These are phyloP conservation scores for Fusarium lateritium DNA, from an alignment of 2,329 filamentous ascomycete species.

Conservation along the genomic window DNA sequence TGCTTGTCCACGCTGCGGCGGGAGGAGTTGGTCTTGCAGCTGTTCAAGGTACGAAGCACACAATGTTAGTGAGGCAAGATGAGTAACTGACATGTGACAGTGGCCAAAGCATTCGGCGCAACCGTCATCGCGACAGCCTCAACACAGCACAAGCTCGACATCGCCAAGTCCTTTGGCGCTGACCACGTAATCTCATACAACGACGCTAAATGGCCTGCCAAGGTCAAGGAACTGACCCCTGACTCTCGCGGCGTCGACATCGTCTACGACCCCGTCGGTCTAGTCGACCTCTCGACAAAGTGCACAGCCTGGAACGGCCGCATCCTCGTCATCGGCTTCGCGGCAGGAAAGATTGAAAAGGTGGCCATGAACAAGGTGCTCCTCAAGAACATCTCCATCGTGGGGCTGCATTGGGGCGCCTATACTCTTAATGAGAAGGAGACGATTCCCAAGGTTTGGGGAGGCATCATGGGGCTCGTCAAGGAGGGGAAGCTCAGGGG, in stretches of 20 bases:
- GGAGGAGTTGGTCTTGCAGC: constrained; percentile 93
- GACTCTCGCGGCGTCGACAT: constrained; percentile 85
- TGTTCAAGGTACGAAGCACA: constrained; percentile 73
- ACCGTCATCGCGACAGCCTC: constrained; percentile 95
- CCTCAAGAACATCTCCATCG: constrained; percentile 91
- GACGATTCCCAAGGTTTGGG: constrained; percentile 81
- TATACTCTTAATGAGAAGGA: constrained; percentile 82
- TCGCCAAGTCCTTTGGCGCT: constrained; percentile 85
- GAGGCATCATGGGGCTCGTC: constrained; percentile 84
- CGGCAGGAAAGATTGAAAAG: constrained; percentile 83
- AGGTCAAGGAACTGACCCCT: constrained; percentile 84
- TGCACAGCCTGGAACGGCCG: constrained; percentile 95
- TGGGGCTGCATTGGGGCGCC: constrained; percentile 93
- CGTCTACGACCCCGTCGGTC: constrained; percentile 93
- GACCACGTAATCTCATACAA: constrained; percentile 87
- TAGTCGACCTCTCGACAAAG: constrained; percentile 90
- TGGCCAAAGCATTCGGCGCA: constrained; percentile 92
- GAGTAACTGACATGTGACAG: constrained; percentile 47
- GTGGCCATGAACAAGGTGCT: constrained; percentile 93
- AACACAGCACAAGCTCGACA: constrained; percentile 81
- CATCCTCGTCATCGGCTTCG: constrained; percentile 90
- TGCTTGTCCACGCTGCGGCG: constrained; percentile 92
- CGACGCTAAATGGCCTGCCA: constrained; percentile 72
- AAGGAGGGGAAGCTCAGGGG: constrained; percentile 83
- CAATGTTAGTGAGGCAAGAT: background rate